Evolutionary conservation across 768 basidiomycete genomes (phyloP), one percentile per base, ranked within the genome.

Genomic region (Termitomyces sp.): DNA sequence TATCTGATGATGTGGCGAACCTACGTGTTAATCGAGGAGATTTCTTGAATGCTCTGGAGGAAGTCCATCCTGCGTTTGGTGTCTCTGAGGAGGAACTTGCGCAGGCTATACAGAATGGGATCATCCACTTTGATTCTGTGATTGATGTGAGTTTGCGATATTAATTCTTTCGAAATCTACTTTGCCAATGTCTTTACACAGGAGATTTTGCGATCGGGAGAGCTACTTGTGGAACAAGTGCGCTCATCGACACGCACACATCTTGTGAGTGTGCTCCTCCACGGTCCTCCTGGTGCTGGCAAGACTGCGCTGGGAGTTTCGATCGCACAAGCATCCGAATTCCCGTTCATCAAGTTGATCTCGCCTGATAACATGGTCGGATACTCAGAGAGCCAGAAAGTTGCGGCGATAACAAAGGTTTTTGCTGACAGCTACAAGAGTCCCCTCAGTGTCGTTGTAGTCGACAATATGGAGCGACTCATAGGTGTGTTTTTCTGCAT

Each of bases 361-460:
- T 92, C 94, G 2, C 93, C 97, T 0, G 97, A 98, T 66, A 87
- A 81, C 64, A 99, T 99, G 97, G 91, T 98, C 59, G 97, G 97
- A 8, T 95, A 84, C 71, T 85, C 87, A n/a, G 97, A 98, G 69
- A 72, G 79, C 14, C 92, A 94, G 70, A 98, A 99, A 75, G 88
- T 99, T 44, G 77, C 85, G 0, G 84, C 94, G 2, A 91, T 99
- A 67, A 90, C 84, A 68, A 98, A 95, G 73, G 83, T 94, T 34
- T 99, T 99, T 71, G 78, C 81, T 48, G 97, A 99, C 73, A 94
- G 91, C 61, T 95, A 98, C 73, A 99, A 98, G 81, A 94, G 92
- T 78, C 95, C 96, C 7, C 69, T 95, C 59, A 98, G 96, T 66
- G 92, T 98, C 3, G 86, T 99, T 53, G 93, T 99, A 9, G 88